Percentiles rank a stretch among this genome's conserved stretches.
phyloP scores from a whole-genome alignment of 441 rosid species.

The Pelargonium australe region DNA sequence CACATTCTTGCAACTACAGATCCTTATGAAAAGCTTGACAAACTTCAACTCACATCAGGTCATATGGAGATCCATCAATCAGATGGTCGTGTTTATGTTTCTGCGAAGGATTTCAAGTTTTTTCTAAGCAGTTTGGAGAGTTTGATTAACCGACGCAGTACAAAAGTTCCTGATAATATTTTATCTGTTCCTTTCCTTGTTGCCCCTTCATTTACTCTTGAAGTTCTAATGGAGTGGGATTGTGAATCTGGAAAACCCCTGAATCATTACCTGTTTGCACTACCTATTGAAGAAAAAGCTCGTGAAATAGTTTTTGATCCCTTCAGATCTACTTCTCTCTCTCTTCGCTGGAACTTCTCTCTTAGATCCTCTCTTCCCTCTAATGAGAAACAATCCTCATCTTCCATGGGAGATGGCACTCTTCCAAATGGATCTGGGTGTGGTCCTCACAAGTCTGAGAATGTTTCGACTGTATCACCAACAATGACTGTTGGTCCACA shows the following conservation, averaged over 20 bases:
- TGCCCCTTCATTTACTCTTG: constrained; percentile 70
- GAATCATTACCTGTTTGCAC: constrained; percentile 88
- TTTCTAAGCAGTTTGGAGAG: constrained; percentile 85
- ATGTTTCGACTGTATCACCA: constrained; percentile 41
- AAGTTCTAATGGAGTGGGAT: constrained; percentile 91
- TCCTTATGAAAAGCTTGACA: constrained; percentile 93
- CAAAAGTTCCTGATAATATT: constrained; percentile 50
- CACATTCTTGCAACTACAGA: constrained; percentile 82
- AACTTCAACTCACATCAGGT: constrained; percentile 66
- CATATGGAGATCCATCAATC: constrained; percentile 87
- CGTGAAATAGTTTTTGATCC: constrained; percentile 88
- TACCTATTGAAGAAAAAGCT: constrained; percentile 80
- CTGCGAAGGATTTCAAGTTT: constrained; percentile 75
- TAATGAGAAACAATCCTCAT: constrained; percentile 33
- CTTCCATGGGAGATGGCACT: constrained; percentile 33
- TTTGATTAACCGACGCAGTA: constrained; percentile 57
- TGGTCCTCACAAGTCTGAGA: constrained; percentile 41
- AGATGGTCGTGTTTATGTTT: constrained; percentile 72
- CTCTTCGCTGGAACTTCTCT: constrained; percentile 83
- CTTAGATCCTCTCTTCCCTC: constrained; percentile 47
- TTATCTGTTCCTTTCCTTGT: constrained; percentile 58
- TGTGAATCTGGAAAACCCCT: constrained; percentile 84
- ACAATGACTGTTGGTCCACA: constrained; percentile 81
- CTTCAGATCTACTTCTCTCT: constrained; percentile 90
- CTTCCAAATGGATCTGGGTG: constrained; percentile 30